Percentiles rank a stretch among this genome's conserved stretches.
Conservation (phyloP, 495 filamentous ascomycete genomes). For the Aspergillus nidulans region DNA sequence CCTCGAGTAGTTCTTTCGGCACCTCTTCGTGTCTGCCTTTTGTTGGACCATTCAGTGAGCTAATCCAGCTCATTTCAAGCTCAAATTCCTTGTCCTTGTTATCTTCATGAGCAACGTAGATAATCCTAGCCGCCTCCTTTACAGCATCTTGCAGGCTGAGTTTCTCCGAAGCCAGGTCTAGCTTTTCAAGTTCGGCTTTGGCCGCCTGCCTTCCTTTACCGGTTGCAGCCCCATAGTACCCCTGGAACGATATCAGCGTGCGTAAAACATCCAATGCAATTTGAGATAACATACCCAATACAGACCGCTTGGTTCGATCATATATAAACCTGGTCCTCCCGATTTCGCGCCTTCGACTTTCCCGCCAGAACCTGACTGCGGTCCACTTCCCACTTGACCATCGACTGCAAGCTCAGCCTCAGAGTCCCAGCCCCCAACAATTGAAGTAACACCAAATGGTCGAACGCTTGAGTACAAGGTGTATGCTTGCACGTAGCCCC, state of each 20-base stretch:
- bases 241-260: constrained; percentile 42
- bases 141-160: constrained; percentile 83
- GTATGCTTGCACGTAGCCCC: constrained; percentile 93
- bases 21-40: constrained; percentile 89
- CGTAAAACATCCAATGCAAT: neutral
- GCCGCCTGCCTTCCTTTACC: constrained; percentile 94
- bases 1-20: constrained; percentile 79
- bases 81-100: constrained; percentile 99
- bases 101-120: constrained; percentile 94
- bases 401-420: constrained; percentile 76
- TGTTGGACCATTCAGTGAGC: constrained; percentile 72
- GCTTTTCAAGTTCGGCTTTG: constrained; percentile 96
- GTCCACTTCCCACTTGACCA: constrained; percentile 79
- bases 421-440: constrained; percentile 89
- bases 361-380: constrained; percentile 71
- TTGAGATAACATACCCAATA: constrained; percentile 67
- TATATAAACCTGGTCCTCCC: constrained; percentile 90
- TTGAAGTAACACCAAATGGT: constrained; percentile 93
- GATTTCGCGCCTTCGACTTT: constrained; percentile 68
- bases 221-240: constrained; percentile 95
- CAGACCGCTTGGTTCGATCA: constrained; percentile 95
- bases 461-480: constrained; percentile 94
- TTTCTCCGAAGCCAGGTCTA: constrained; percentile 72
- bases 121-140: constrained; percentile 94
- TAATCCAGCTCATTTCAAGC: constrained; percentile 98